Base-by-base conservation (phyloP, 228 moss, liverwort and hornwort species). In the Sphagnum magellanicum region DNA sequence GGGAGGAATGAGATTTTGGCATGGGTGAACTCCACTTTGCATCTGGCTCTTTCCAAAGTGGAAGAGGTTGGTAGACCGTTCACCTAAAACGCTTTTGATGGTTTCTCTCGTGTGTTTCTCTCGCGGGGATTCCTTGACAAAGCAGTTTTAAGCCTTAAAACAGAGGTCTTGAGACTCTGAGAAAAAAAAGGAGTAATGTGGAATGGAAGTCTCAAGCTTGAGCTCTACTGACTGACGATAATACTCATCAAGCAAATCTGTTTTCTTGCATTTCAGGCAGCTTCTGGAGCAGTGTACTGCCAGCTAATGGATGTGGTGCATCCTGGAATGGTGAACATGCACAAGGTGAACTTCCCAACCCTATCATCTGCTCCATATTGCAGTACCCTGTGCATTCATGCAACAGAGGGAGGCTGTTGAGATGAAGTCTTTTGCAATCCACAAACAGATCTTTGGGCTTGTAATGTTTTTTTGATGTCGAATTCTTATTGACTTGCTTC, bases 231-330 rank as follows among this genome's bases (percentile, higher is more conserved):
- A 15, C 59, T 59, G 59, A 12, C 12, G 32, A 32, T 3, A 32
- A 32, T 32, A 3, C 32, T 32, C 32, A 32, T 32, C 32, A 32
- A 32, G 32, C 2, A 32, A 32, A 32, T 32, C 32, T 32, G 32
- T 32, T 32, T 32, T 32, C 32, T 32, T 32, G 32, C 32, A 32
- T 60, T 78, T 75, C 83, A 87, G 87, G 87, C 87, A 67, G 93
- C 93, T 4, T 90, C 93, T 0, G 97, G 97, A 50, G 97, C 97
- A 0, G 93, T 98, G 5, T 93, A 98, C 67, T 98, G 97, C 71
- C 97, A 98, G 85, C 71, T 98, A 73, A 78, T 98, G 93, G 97
- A 98, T 51, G 97, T 93, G 12, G 86, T 89, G 10, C 93, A 98
- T 72, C 87, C 93, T 4, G 93, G 93, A 51, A 93, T 93, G 82